Conservation (phyloP, 306 rosid genomes). For the Dalbergia cultrata region DNA sequence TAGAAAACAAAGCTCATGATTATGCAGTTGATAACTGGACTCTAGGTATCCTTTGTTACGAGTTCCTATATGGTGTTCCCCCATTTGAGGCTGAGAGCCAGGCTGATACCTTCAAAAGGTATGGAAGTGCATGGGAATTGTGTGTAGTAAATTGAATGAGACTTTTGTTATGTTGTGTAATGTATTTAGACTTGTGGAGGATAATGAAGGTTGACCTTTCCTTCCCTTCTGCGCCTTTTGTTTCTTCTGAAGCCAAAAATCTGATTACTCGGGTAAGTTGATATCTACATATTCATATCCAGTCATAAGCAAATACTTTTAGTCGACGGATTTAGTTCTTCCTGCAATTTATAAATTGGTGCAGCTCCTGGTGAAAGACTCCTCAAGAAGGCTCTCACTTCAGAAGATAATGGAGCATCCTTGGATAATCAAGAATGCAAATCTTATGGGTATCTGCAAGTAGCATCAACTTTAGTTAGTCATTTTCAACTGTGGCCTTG, state of each 20-base stretch:
- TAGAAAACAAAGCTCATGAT: constrained; percentile 87
- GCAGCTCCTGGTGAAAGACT: constrained; percentile 88
- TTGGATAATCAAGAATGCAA: constrained; percentile 82
- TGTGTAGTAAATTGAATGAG: constrained; percentile 17
- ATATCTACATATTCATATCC: neutral
- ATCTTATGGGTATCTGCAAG: constrained; percentile 61
- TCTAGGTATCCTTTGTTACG: constrained; percentile 84
- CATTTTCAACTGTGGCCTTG: constrained; percentile 7
- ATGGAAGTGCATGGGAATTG: neutral
- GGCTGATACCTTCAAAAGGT: constrained; percentile 81
- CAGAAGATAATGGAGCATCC: constrained; percentile 85
- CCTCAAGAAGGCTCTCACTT: constrained; percentile 79
- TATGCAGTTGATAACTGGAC: constrained; percentile 93
- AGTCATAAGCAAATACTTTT: constrained; percentile 10
- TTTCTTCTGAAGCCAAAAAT: constrained; percentile 73
- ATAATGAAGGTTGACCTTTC: constrained; percentile 74
- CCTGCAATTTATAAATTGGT: constrained; percentile 16
- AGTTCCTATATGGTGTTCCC: constrained; percentile 76
- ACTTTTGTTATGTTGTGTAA: constrained; percentile 7
- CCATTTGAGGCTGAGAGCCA: constrained; percentile 95
- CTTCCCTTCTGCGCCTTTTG: constrained; percentile 68
- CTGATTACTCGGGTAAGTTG: constrained; percentile 75
- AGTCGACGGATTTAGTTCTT: neutral
- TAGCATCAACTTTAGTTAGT: constrained; percentile 33
- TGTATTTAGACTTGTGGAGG: constrained; percentile 54